phyloP scores from a whole-genome alignment of 352 stramenopile genomes.

The Stramenopiles sp. region DNA sequence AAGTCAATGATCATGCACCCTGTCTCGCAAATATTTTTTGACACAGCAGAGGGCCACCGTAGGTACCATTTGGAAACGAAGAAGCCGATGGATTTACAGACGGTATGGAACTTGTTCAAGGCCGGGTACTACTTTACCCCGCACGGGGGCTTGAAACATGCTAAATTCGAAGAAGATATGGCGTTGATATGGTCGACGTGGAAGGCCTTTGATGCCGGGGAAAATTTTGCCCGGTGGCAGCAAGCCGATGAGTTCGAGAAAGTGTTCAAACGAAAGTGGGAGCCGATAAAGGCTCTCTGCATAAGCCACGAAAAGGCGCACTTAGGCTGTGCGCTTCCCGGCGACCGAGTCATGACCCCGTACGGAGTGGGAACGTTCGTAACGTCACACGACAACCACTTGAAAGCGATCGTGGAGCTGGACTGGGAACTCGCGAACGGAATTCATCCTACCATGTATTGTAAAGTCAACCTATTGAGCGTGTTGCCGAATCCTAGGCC shows the following conservation, averaged over 20 bases:
- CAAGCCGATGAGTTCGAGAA: background rate
- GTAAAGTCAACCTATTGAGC: no score
- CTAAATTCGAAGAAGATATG: background rate
- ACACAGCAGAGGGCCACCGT: no score
- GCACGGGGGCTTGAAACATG: background rate
- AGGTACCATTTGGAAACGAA: no score
- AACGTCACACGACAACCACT: background rate
- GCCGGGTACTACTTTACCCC: no score
- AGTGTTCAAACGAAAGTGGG: background rate
- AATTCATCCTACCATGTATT: background rate
- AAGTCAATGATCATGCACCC: no score
- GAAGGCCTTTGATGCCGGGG: background rate
- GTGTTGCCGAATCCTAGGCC: no score
- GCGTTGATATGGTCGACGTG: background rate
- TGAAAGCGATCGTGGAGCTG: background rate
- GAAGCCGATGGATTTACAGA: no score
- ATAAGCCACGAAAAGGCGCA: background rate
- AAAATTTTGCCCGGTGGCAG: background rate
- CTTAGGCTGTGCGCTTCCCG: background rate
- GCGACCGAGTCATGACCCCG: background rate
- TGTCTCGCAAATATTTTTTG: no score
- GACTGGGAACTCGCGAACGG: background rate
- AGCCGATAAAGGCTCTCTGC: background rate
- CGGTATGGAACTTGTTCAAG: no score
- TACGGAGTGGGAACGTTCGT: background rate